Conservation (phyloP, 495 filamentous ascomycete species). For the Aspergillus hancockii region DNA sequence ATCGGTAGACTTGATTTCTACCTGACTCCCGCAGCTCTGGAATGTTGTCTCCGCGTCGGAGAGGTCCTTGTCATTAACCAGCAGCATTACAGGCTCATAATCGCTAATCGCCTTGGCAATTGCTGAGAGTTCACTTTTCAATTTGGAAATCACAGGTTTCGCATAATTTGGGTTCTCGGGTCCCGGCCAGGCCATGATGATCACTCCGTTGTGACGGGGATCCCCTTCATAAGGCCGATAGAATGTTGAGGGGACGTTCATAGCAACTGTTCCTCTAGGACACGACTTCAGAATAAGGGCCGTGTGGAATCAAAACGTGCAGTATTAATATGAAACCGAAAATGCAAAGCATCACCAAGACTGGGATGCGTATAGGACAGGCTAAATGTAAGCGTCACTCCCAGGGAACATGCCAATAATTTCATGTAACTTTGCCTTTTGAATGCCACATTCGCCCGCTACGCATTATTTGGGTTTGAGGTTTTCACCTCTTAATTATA, state of each 20-base stretch:
- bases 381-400: too few species aligned
- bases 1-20: background rate
- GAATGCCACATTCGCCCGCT: too few species aligned
- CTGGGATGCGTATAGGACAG: too few species aligned
- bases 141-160: background rate
- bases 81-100: background rate
- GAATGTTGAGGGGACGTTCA: background rate
- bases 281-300: background rate
- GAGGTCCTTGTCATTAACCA: background rate
- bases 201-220: background rate
- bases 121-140: background rate
- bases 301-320: too few species aligned
- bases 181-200: background rate
- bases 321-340: too few species aligned
- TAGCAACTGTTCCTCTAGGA: background rate
- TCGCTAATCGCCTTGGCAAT: background rate
- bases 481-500: too few species aligned
- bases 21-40: background rate
- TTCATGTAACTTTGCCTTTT: too few species aligned
- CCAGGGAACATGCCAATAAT: too few species aligned
- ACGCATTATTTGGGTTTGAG: too few species aligned
- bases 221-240: background rate
- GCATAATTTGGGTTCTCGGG: background rate
- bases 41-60: background rate
- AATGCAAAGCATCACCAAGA: too few species aligned